Conservation (phyloP, 805 yeast species). For the Candida piceae region DNA sequence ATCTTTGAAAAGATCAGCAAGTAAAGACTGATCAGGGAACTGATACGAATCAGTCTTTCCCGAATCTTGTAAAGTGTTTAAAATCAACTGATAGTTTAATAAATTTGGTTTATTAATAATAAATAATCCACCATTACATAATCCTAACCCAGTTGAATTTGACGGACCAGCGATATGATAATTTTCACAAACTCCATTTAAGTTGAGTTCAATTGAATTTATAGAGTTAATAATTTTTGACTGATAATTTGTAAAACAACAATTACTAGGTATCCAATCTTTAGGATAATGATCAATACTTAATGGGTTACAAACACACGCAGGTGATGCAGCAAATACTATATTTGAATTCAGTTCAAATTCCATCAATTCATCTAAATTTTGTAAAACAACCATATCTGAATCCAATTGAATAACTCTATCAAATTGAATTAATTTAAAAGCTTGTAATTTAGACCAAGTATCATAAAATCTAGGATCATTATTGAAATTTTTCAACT, state of each 20-base stretch:
- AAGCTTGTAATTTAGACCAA: conserved; percentile 58
- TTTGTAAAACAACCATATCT: conserved; percentile 52
- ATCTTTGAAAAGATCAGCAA: conserved; percentile 47
- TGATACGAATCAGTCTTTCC: conserved; percentile 37
- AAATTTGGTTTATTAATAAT: conserved; percentile 39
- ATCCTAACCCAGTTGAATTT: conserved; percentile 36
- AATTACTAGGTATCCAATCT: conserved; percentile 47
- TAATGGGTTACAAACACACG: conserved; percentile 60
- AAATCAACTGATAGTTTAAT: conserved; percentile 35
- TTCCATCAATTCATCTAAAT: conserved; percentile 58
- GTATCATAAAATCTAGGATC: conserved; percentile 56
- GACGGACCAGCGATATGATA: conserved; percentile 37
- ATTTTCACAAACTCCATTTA: neutral
- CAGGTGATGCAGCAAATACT: conserved; percentile 54
- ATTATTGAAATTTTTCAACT: conserved; percentile 38
- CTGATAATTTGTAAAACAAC: conserved; percentile 42
- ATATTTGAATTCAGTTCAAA: conserved; percentile 31
- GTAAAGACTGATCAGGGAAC: conserved; percentile 55
- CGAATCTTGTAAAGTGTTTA: conserved; percentile 35
- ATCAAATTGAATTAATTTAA: conserved; percentile 45
- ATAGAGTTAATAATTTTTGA: conserved; percentile 9
- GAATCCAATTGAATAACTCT: conserved; percentile 52
- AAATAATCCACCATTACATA: conserved; percentile 57
- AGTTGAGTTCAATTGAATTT: no score
- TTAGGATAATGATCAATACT: conserved; percentile 46